A percentile compares a stretch with the other conserved stretches of the same genome.
phyloP scores from a whole-genome alignment of 2,329 filamentous ascomycete species.

The Fusarium pseudonygamai region DNA sequence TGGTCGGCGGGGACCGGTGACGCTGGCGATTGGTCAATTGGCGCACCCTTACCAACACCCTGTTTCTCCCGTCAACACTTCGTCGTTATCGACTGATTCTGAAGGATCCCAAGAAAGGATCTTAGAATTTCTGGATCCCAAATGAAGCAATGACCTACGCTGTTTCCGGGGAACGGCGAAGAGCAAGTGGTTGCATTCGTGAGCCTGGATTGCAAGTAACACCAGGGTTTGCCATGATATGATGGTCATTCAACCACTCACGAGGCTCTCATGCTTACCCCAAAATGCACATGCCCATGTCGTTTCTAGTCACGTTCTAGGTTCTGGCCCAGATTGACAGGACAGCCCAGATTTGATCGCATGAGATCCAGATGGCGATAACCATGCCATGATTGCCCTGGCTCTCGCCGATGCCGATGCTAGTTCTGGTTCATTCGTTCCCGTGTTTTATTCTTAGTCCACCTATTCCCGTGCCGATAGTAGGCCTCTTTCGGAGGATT shows the following conservation, averaged over 20 bases:
- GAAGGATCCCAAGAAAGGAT: conserved; percentile 13
- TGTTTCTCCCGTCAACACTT: conserved; percentile 41
- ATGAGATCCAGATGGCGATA: conserved; percentile 28
- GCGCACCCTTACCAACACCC: conserved; percentile 10
- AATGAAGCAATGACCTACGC: conserved; percentile 14
- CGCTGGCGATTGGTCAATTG: conserved; percentile 36
- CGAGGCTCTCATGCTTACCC: conserved; percentile 26
- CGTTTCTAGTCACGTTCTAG: conserved; percentile 23
- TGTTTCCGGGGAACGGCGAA: conserved; percentile 25
- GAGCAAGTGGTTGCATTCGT: neutral
- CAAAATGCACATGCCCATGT: conserved; percentile 16
- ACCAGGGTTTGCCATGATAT: conserved; percentile 27
- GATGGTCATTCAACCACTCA: conserved; percentile 28
- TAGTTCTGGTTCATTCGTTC: neutral
- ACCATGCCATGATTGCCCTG: conserved; percentile 23
- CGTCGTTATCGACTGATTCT: conserved; percentile 34
- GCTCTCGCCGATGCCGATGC: conserved; percentile 19
- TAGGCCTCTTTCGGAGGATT: conserved; percentile 6
- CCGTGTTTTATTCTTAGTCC: neutral
- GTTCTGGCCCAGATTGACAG: conserved; percentile 26
- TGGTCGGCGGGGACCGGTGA: conserved; percentile 40
- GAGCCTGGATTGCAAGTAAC: conserved; percentile 4
- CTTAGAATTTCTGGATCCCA: conserved; percentile 2
- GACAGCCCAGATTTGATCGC: conserved; percentile 32
- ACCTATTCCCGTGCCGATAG: neutral